Evolutionary conservation across 2,329 filamentous ascomycete species (phyloP), one percentile per base, ranked within the genome.

Genomic region (Fonsecaea erecta): DNA sequence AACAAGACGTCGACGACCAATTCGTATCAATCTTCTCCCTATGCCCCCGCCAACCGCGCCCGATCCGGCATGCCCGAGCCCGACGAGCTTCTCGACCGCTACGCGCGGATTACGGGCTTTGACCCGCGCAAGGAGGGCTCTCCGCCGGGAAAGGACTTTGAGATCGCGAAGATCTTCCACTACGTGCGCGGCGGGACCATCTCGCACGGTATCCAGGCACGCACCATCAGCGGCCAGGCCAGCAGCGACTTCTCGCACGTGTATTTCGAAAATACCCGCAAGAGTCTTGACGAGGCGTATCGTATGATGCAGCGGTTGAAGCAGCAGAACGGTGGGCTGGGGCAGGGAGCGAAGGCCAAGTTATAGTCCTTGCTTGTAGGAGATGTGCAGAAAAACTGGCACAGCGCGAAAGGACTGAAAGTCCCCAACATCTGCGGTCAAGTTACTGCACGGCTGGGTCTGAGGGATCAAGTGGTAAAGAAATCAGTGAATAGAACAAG

Each of bases 201-300:
- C 35, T 56, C 40, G 21, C 66, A 68, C 46, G 66, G 66, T n/a
- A 68, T 68, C 52, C 66, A 68, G 30, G 66, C 66, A 2, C 43
- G 66, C 26, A 68, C 66, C 12, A 62, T 66, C 40, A 65, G 52
- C 26, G 66, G 66, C n/a, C 66, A 68, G 60, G 66, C 66, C 35
- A 68, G 66, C 52, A 66, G 64, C 40, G 66, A 68, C 8, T 64
- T 64, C 24, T 62, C 55, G 16, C 64, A 66, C 35, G 26, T 66
- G 1, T 68, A 68, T 46, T 68, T 68, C 35, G 43, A 64, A 35
- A 68, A 68, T 35, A 68, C 66, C 8, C 55, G 46, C 34, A 64
- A 55, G 60, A 64, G 56, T 57, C 34, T 68, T 43, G 56, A 68
- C 52, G 52, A 52, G 12, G 66, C 66, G 60, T 57, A 54, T n/a